A percentile compares a stretch with the other conserved stretches of the same genome.
Evolutionary conservation across 768 basidiomycete genomes (phyloP).

Genomic region (Lactarius hengduanensis): DNA sequence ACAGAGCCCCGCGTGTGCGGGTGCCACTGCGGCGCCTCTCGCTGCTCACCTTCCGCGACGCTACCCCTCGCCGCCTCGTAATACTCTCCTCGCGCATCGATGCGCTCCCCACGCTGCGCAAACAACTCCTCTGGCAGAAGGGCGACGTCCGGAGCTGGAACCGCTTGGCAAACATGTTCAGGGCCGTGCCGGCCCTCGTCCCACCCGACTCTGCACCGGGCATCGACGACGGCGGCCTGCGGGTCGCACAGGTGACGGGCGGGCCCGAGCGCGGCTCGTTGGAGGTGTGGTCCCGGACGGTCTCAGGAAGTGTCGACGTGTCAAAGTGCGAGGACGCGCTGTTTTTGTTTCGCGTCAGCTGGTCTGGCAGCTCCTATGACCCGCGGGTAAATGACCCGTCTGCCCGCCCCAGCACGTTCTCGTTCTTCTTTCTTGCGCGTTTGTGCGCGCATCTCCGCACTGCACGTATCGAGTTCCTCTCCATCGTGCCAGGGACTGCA

Average conservation of each 20-base stretch:
- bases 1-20: not conserved
- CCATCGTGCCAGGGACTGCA: not conserved
- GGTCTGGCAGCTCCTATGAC: not conserved
- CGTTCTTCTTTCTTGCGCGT: constrained; percentile 13
- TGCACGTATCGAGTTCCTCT: not conserved
- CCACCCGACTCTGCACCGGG: constrained; percentile 9
- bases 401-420: not conserved
- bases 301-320: too few species aligned
- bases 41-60: constrained; percentile 15
- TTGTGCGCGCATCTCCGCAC: constrained; percentile 7
- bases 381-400: too few species aligned
- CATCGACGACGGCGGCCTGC: constrained; percentile 1
- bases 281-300: too few species aligned
- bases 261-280: constrained; percentile 10
- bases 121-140: constrained; percentile 15
- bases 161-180: constrained; percentile 5
- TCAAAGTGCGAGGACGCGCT: constrained; percentile 2
- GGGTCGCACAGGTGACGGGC: constrained; percentile 1
- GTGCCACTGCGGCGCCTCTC: constrained; percentile 1
- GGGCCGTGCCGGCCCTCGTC: constrained; percentile 4
- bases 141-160: constrained; percentile 8
- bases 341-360: constrained; percentile 8
- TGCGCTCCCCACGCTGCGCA: constrained; percentile 11
- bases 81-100: constrained; percentile 10
- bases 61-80: constrained; percentile 8